phyloP scores from a whole-genome alignment of 2,329 filamentous ascomycete genomes.

The Ascosphaera acerosa region DNA sequence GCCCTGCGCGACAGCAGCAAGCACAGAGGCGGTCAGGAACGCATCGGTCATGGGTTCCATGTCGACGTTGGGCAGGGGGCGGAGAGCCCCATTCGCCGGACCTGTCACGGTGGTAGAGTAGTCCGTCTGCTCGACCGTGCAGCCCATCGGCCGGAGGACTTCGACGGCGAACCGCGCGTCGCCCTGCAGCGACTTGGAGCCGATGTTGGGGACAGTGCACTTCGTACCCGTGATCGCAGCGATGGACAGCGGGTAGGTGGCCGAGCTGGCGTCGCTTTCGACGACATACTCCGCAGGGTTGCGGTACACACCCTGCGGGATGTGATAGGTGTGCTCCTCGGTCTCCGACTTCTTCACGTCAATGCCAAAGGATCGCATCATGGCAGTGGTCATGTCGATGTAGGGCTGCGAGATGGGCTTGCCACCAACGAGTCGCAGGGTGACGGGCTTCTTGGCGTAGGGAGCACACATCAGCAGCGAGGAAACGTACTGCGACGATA shows the following conservation, averaged over 20 bases:
- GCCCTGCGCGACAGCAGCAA: conserved; percentile 68
- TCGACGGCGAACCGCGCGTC: conserved; percentile 87
- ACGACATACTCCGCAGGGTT: conserved; percentile 74
- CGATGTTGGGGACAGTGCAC: conserved; percentile 91
- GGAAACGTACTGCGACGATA: conserved; percentile 97
- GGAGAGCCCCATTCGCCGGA: conserved; percentile 46
- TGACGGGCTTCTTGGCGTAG: conserved; percentile 86
- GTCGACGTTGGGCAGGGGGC: conserved; percentile 57
- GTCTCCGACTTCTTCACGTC: conserved; percentile 47
- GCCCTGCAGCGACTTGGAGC: conserved; percentile 71
- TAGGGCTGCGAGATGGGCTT: conserved; percentile 94
- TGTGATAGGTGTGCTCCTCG: conserved; percentile 79
- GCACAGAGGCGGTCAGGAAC: conserved; percentile 79
- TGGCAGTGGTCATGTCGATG: conserved; percentile 95
- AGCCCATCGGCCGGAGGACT: conserved; percentile 81
- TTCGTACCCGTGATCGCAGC: conserved; percentile 90
- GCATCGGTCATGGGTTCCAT: conserved; percentile 99
- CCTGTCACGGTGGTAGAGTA: conserved; percentile 83
- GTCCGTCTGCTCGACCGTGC: conserved; percentile 58
- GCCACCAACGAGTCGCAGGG: conserved; percentile 70
- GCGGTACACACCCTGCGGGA: conserved; percentile 58
- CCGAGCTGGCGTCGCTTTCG: conserved; percentile 93
- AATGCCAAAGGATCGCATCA: conserved; percentile 89
- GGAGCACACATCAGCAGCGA: conserved; percentile 92
- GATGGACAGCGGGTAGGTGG: conserved; percentile 82